Percentiles rank a stretch among this genome's conserved stretches.
Evolutionary conservation across 2,329 filamentous ascomycete species (phyloP).

Genomic region (Sphaerulina vaccinii): DNA sequence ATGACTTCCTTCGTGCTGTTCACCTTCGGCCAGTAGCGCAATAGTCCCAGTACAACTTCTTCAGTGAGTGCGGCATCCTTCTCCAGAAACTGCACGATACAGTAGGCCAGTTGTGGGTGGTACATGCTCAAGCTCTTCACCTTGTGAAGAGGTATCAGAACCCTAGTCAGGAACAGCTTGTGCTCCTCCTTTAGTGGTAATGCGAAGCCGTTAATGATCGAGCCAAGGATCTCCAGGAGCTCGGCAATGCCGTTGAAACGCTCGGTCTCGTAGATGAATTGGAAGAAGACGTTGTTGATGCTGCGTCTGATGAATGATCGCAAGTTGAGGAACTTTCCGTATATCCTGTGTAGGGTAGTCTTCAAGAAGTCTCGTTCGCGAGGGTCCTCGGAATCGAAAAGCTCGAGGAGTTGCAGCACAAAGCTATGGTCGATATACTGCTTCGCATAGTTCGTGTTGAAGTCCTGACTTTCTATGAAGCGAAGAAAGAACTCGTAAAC

Average conservation of each 20-base stretch:
- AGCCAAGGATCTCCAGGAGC: constrained; percentile 91
- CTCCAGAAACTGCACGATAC: constrained; percentile 97
- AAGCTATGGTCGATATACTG: constrained; percentile 98
- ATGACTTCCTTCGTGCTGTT: constrained; percentile 99
- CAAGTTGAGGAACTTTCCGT: constrained; percentile 97
- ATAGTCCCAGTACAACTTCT: constrained; percentile 90
- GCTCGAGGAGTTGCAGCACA: constrained; percentile 88
- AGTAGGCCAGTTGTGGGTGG: constrained; percentile 95
- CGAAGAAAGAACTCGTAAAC: constrained; percentile 99
- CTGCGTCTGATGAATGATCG: constrained; percentile 95
- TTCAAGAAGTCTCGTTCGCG: constrained; percentile 96
- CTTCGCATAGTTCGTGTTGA: constrained; percentile 99
- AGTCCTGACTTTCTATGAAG: constrained; percentile 99
- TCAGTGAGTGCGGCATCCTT: constrained; percentile 96
- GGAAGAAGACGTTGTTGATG: constrained; percentile 99
- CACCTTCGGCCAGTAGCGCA: constrained; percentile 98
- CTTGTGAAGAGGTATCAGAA: constrained; percentile 92
- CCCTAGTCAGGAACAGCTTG: constrained; percentile 93
- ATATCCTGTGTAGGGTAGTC: constrained; percentile 95
- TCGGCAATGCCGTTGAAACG: constrained; percentile 98
- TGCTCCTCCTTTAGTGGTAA: constrained; percentile 96
- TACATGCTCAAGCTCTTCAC: constrained; percentile 99
- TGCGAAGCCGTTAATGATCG: constrained; percentile 98
- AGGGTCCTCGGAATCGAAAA: constrained; percentile 97
- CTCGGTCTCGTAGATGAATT: constrained; percentile 98